A percentile compares a stretch with the other conserved stretches of the same genome.
These are phyloP conservation scores for Litsea cubeba DNA, from an alignment of 164 flowering plant species.

Conservation along the genomic window DNA sequence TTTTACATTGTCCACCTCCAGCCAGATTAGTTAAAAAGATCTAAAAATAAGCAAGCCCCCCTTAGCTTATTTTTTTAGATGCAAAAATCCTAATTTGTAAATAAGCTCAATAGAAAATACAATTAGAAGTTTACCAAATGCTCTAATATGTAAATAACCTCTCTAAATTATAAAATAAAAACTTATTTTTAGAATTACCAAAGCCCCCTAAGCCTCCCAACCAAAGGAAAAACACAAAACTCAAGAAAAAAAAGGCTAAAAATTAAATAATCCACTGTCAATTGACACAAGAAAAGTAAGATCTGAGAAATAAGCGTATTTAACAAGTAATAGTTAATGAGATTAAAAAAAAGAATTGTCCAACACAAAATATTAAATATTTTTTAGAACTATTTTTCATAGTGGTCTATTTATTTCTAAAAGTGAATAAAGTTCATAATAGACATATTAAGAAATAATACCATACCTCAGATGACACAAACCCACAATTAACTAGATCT, in stretches of 20 bases:
- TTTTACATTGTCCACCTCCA: too few species aligned
- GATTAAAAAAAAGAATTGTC: neutral
- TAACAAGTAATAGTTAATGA: neutral
- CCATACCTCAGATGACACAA: constrained; percentile 73
- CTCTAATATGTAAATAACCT: too few species aligned
- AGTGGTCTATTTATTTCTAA: neutral
- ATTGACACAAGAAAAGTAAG: neutral
- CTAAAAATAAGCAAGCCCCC: too few species aligned
- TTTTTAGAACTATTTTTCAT: neutral
- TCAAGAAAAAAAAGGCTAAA: neutral
- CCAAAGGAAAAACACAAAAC: too few species aligned
- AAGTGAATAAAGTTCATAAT: neutral
- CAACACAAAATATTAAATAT: neutral
- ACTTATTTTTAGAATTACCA: too few species aligned
- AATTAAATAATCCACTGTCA: neutral
- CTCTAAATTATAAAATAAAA: too few species aligned
- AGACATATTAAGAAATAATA: neutral
- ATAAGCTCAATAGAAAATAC: too few species aligned
- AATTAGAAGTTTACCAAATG: too few species aligned
- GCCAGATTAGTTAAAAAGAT: too few species aligned
- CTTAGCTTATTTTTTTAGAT: too few species aligned
- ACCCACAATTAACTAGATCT: constrained; percentile 62
- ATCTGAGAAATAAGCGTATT: neutral
- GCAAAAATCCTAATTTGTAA: too few species aligned
- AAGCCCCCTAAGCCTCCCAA: too few species aligned